Evolutionary conservation across 2,329 filamentous ascomycete species (phyloP).

Genomic region (Aureobasidium leucospermi): DNA sequence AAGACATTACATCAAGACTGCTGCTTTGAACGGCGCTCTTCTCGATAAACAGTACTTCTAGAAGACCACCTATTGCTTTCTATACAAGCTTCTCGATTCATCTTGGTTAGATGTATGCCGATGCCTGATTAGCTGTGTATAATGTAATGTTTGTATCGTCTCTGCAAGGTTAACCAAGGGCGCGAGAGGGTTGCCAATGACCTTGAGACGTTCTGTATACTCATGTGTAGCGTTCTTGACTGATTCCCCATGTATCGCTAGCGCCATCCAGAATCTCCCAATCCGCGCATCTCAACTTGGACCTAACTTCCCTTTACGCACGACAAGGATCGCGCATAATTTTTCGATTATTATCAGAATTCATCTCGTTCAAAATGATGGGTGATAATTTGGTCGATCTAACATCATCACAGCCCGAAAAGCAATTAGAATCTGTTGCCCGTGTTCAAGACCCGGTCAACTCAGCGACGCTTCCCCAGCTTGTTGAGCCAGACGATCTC

Average conservation of each 20-base stretch:
- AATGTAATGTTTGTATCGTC: too few species aligned
- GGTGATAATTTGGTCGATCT: not conserved
- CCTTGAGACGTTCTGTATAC: not conserved
- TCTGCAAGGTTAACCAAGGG: too few species aligned
- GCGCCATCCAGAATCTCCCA: not conserved
- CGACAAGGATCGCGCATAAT: not conserved
- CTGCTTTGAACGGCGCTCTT: too few species aligned
- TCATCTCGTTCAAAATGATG: not conserved
- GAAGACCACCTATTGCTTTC: too few species aligned
- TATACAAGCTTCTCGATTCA: too few species aligned
- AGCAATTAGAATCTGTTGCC: slow-evolving; percentile 5
- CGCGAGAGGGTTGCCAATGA: not conserved
- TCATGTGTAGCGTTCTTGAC: not conserved
- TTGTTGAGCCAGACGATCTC: not conserved
- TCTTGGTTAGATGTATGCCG: too few species aligned
- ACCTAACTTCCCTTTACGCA: slow-evolving; percentile 10
- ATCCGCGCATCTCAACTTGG: not conserved
- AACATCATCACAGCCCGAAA: not conserved
- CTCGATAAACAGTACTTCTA: too few species aligned
- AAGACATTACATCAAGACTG: too few species aligned
- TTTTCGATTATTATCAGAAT: not conserved
- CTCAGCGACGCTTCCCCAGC: not conserved
- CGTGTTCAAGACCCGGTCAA: slow-evolving; percentile 12
- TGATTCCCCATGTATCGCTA: not conserved
- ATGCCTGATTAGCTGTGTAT: not conserved